Base-by-base conservation (phyloP, 2,329 filamentous ascomycete genomes). In the Allantophomopsis cytisporea region DNA sequence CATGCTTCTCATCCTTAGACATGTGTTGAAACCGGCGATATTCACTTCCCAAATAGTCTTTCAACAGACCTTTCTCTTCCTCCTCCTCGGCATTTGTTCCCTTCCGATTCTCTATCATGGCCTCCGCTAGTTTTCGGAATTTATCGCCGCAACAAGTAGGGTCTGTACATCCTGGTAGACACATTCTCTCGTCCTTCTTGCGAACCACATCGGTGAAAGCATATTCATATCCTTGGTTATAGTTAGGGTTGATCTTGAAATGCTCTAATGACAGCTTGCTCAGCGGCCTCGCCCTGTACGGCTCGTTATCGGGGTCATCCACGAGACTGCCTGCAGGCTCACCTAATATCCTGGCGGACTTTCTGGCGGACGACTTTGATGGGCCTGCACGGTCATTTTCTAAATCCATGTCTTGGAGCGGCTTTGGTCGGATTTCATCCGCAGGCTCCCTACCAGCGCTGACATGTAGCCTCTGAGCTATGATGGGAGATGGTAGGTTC, bases 171-270 rank as follows among this genome's bases (percentile, higher is more conserved):
- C 73, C 73, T 13, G 68, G 66, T 2, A 82, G 58, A 48, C 73
- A 77, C 47, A 68, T 68, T 15, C 76, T 73, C 33, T 71, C 64
- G 18, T 71, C 67, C 43, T 64, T 68, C 32, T 66, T 69, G 40
- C 78, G 73, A 21, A 81, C 64, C 10, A 76, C 70, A 40, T 80
- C 70, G 7, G 61, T 58, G 52, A 71, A 83, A 10, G 77, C 76
- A 51, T 68, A 76, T 39, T 71, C 65, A 32, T 69, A 58, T 6
- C 74, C 73, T 38, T 74, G 62, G 42, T 78, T 79, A 49, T 64
- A 67, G 3, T 61, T 57, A 2, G 75, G 69, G 41, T 83, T 83
- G 43, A 80, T 63, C 49, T 71, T 80, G 62, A 83, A 84, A 58
- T 82, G 69, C 16, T 62, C 56, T 1, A 65, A 50, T 11, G 46